phyloP scores from a whole-genome alignment of 2,329 filamentous ascomycete genomes.

The Eurotiales sp. region DNA sequence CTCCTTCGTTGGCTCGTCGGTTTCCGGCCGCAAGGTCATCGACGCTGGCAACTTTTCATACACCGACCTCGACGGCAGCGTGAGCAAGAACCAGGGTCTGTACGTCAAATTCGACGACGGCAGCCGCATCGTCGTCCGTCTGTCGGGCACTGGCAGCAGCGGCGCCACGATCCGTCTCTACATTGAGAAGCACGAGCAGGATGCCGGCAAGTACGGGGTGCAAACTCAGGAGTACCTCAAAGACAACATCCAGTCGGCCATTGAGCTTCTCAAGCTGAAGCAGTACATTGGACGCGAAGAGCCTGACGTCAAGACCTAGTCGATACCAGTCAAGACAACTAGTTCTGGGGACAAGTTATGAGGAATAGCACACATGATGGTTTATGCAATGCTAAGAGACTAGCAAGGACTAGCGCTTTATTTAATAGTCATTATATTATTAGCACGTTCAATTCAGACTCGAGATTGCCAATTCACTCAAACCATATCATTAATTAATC shows the following conservation, averaged over 20 bases:
- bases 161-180: conserved; percentile 96
- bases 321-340: background rate
- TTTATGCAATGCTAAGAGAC: no score
- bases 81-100: conserved; percentile 92
- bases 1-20: conserved; percentile 78
- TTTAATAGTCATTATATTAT: conserved; percentile 5
- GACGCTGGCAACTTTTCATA: conserved; percentile 97
- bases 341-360: no score
- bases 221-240: conserved; percentile 79
- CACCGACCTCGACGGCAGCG: conserved; percentile 95
- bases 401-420: background rate
- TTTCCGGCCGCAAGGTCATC: conserved; percentile 76
- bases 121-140: conserved; percentile 88
- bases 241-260: conserved; percentile 81
- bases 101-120: conserved; percentile 93
- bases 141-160: conserved; percentile 91
- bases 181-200: conserved; percentile 89
- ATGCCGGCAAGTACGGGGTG: conserved; percentile 67
- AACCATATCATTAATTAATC: background rate
- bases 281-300: conserved; percentile 88
- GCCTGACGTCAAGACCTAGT: conserved; percentile 92
- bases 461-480: no score
- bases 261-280: conserved; percentile 84
- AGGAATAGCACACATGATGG: no score
- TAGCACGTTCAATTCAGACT: conserved; percentile 2